Evolutionary conservation across 2,329 filamentous ascomycete genomes (phyloP).

Genomic region (Paracorniculantispora psalliotae): DNA sequence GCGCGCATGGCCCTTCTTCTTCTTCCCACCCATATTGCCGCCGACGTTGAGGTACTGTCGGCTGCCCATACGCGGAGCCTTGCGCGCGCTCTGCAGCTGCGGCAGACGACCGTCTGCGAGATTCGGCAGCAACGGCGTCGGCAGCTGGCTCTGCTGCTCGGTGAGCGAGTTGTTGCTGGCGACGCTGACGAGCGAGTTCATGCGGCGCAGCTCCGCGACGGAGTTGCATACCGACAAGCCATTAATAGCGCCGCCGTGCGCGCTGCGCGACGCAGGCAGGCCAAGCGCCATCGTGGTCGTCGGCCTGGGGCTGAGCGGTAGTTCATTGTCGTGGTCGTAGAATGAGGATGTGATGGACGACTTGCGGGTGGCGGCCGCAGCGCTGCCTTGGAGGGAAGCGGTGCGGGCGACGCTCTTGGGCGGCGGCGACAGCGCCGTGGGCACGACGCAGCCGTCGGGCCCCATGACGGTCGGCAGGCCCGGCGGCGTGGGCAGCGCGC

Average conservation of each 20-base stretch:
- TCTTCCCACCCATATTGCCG: neutral
- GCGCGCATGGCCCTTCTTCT: neutral
- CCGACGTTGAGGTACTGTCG: conserved; percentile 43
- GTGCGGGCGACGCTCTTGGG: conserved; percentile 16
- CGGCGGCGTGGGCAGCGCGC: conserved; percentile 28
- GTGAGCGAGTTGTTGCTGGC: conserved; percentile 37
- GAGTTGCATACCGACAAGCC: conserved; percentile 33
- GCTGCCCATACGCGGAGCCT: conserved; percentile 31
- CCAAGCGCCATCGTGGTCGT: conserved; percentile 4
- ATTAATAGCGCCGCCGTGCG: neutral
- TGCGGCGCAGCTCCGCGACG: conserved; percentile 49
- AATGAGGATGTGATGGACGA: conserved; percentile 21
- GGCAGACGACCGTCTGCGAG: conserved; percentile 36
- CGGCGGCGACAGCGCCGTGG: conserved; percentile 26
- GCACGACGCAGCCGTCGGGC: conserved; percentile 24
- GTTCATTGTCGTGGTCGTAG: conserved; percentile 16
- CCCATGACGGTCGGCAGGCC: conserved; percentile 19
- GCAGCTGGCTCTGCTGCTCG: conserved; percentile 23
- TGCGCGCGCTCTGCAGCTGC: conserved; percentile 26
- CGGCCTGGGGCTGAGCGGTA: neutral
- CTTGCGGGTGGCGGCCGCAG: no score
- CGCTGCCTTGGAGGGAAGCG: neutral
- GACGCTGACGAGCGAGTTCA: conserved; percentile 50
- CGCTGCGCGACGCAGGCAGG: neutral
- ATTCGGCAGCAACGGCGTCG: conserved; percentile 30